phyloP scores from a whole-genome alignment of 129 eudicot species.

The Heracleum sosnowskyi region DNA sequence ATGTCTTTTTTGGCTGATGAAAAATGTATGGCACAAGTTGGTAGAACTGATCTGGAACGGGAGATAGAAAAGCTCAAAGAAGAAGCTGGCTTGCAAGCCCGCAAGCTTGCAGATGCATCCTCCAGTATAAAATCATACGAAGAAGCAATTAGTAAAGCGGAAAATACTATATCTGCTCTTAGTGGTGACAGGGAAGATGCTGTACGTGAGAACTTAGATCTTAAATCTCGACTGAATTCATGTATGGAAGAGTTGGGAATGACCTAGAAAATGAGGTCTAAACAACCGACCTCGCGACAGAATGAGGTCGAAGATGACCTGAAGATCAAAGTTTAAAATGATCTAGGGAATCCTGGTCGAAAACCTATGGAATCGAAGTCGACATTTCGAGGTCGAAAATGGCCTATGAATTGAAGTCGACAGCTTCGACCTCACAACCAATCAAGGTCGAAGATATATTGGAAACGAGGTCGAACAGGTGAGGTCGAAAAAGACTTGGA shows the following conservation, averaged over 20 bases:
- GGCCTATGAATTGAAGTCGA: no score
- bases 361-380: no score
- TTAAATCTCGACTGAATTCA: slow-evolving; percentile 42
- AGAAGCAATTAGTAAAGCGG: slow-evolving; percentile 31
- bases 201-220: slow-evolving; percentile 39
- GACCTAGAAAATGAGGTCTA: no score
- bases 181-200: slow-evolving; percentile 38
- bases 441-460: no score
- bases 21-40: slow-evolving; percentile 39
- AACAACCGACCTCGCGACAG: no score
- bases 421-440: no score
- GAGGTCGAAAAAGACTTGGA: no score
- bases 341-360: no score
- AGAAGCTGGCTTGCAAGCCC: slow-evolving; percentile 45
- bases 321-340: no score
- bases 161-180: slow-evolving; percentile 41
- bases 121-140: slow-evolving; percentile 46
- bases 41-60: slow-evolving; percentile 37
- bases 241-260: slow-evolving; percentile 71
- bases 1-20: slow-evolving; percentile 49
- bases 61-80: slow-evolving; percentile 73
- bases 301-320: no score
- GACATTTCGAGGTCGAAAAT: no score
- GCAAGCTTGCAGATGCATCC: slow-evolving; percentile 46
- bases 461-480: no score